phyloP scores from a whole-genome alignment of 2,329 filamentous ascomycete genomes.

The Penicillium sp. region DNA sequence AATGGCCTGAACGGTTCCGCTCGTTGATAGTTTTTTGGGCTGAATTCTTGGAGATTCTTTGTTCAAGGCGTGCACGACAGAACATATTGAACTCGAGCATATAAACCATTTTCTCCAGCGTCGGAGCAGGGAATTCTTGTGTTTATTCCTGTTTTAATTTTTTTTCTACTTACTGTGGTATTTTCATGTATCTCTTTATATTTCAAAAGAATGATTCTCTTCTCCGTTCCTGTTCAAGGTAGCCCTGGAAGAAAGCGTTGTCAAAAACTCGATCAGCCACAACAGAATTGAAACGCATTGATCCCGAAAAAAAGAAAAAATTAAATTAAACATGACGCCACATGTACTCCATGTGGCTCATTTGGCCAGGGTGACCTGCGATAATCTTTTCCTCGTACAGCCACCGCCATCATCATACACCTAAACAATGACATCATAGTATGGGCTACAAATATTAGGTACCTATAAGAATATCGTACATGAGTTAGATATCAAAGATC shows the following conservation, averaged over 20 bases:
- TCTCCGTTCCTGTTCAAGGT: neutral
- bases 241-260: neutral
- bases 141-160: constrained; percentile 13
- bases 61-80: constrained; percentile 6
- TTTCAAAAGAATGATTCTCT: constrained; percentile 19
- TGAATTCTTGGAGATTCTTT: constrained; percentile 1
- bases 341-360: neutral
- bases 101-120: constrained; percentile 11
- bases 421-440: constrained; percentile 21
- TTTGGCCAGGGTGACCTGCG: neutral
- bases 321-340: neutral
- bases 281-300: neutral
- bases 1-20: constrained; percentile 31
- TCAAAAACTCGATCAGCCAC: neutral
- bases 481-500: neutral
- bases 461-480: neutral
- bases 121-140: constrained; percentile 15
- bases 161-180: constrained; percentile 11
- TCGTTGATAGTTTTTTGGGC: constrained; percentile 12
- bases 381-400: constrained; percentile 5
- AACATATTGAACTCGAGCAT: constrained; percentile 17
- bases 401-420: constrained; percentile 13
- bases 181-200: constrained; percentile 18
- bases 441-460: neutral
- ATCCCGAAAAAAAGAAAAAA: neutral